Base-by-base conservation (phyloP, 73 alveolate species). In the Uronychia binucleata region DNA sequence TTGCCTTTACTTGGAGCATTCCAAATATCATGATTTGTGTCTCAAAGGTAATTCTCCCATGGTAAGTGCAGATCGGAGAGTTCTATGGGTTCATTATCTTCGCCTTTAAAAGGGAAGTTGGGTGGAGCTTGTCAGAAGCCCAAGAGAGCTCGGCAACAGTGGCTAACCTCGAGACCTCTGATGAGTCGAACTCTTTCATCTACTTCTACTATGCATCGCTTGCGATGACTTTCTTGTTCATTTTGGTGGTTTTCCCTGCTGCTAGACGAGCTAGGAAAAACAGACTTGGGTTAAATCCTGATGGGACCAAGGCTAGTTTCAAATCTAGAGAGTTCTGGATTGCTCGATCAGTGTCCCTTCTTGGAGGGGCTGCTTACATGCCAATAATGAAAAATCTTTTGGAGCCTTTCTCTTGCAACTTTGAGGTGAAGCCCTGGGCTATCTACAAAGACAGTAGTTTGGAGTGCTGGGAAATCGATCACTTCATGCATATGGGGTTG, bases 261-360 rank as follows among this genome's bases (percentile, higher is more conserved):
- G 86, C 86, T 11, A 79, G 30, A 74, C n/a, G 86, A 79, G 86
- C 86, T 0, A 79, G 86, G 35, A 79, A 79, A 79, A 74, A 74
- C 33, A 79, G 79, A 29, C 58, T 79, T 27, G 86, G 86, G 58
- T 58, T 31, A 58, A 58, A 46, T 34, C 26, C 33, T 26, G 86
- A 79, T 58, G 79, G 78, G 0, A 79, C 86, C 19, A 31, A 79
- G 29, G 86, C 86, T 0, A 79, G 31, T 27, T 28, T 79, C 30
- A 28, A 32, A 57, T 27, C 57, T 28, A 79, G 31, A 31, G 86
- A 79, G 78, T 79, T 46, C 78, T 79, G 78, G 77, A 46, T 79
- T 31, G 86, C 86, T 1, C 32, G 46, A 28, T 25, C 77, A 13
- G 46, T 79, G 79, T 31, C 32, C 58, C 8, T 79, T 28, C 59